Percentiles rank a stretch among this genome's conserved stretches.
phyloP scores from a whole-genome alignment of 768 basidiomycete genomes.

The Lentinula detonsa region DNA sequence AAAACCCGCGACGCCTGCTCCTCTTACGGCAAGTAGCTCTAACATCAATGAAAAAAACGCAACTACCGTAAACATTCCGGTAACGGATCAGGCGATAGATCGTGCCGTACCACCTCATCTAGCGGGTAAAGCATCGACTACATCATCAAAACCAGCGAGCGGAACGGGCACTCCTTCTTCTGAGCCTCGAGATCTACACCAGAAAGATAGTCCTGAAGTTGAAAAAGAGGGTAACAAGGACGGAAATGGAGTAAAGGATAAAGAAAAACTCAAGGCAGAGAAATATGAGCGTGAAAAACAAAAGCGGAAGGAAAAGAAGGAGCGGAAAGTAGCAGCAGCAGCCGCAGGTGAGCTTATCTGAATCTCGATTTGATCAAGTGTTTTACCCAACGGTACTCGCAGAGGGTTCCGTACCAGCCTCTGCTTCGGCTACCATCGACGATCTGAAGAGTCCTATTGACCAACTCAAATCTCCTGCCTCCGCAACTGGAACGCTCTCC shows the following conservation, averaged over 20 bases:
- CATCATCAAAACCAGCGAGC: constrained; percentile 3
- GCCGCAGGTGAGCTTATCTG: constrained; percentile 17
- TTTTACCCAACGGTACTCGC: neutral
- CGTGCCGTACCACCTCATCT: constrained; percentile 21
- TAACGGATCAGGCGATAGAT: constrained; percentile 27
- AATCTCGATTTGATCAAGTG: neutral
- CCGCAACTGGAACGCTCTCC: constrained; percentile 55
- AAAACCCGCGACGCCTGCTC: constrained; percentile 5
- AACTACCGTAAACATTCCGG: constrained; percentile 14
- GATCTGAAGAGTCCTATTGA: constrained; percentile 22
- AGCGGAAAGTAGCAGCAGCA: constrained; percentile 47
- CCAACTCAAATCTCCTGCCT: constrained; percentile 48
- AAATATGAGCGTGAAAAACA: constrained; percentile 51
- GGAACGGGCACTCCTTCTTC: neutral
- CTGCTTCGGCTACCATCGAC: constrained; percentile 13
- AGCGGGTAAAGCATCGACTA: constrained; percentile 13
- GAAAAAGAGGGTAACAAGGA: constrained; percentile 7
- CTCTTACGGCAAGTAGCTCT: constrained; percentile 11
- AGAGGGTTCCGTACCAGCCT: constrained; percentile 12
- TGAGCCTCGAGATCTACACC: constrained; percentile 14
- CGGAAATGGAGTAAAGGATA: neutral
- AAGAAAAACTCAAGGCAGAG: constrained; percentile 25
- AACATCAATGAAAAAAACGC: constrained; percentile 6
- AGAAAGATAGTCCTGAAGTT: constrained; percentile 22
- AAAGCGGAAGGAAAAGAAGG: constrained; percentile 60